Evolutionary conservation across 164 flowering plant species (phyloP), one percentile per base, ranked within the genome.

Genomic region (Stephania cephalantha): DNA sequence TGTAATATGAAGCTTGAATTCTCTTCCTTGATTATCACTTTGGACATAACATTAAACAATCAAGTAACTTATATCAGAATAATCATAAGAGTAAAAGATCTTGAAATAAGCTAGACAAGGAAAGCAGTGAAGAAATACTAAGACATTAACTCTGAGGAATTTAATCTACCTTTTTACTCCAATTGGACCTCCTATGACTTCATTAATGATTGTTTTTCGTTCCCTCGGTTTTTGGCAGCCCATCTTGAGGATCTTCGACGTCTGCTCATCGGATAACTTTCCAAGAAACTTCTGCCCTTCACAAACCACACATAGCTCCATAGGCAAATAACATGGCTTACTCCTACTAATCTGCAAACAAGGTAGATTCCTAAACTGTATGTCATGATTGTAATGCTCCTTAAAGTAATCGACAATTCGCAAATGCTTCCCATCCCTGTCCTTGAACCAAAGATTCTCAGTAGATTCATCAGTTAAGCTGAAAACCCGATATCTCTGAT

Each of bases 211-310:
- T 9, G 84, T 86, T 82, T 84, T 93, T 58, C 99, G 78, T 78
- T 89, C 97, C 78, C 78, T 84, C 25, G 99, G 99, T 71, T 82
- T 85, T 75, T 89, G 97, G 82, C 96, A 89, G 9, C 97, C 94
- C 96, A 93, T 88, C 78, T 90, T 88, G 45, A 95, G 89, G 31
- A 95, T 88, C 74, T 83, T 90, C 44, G 87, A 86, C 22, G 97
- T 93, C 81, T 95, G 99, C 76, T 91, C 97, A 84, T 93, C 97
- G 2, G 93, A 88, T 25, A 95, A 90, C 85, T 90, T 95, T 55
- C 98, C 94, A 7, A 95, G 88, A 85, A 88, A 95, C 79, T 91
- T 93, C 87, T 95, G 99, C 20, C 99, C 98, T 81, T 95, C 99
- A 79, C 95, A 93, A 42, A 95, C 85, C 75, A 90, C 80, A 81